A percentile compares a stretch with the other conserved stretches of the same genome.
Evolutionary conservation across 176 grass and related monocot genomes (phyloP).

Genomic region (Musa schizocarpa): DNA sequence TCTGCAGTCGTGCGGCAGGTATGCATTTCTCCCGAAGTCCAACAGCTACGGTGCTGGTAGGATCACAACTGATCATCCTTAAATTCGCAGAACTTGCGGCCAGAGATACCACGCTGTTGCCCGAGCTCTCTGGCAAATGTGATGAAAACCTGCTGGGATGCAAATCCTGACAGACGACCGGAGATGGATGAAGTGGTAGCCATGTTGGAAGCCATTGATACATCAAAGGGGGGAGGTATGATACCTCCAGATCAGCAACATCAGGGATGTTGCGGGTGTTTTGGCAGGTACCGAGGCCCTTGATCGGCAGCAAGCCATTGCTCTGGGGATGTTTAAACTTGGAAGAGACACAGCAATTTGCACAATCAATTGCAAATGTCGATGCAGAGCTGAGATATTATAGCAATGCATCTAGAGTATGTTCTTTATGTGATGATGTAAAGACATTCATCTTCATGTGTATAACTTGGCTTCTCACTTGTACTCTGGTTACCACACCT

Average conservation of each 20-base stretch:
- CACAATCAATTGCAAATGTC: not conserved
- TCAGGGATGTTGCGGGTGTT: slow-evolving; percentile 70
- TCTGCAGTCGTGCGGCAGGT: too few relatives aligned
- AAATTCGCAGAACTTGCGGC: slow-evolving; percentile 75
- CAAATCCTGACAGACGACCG: slow-evolving; percentile 73
- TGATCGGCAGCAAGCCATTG: slow-evolving; percentile 18
- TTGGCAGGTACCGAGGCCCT: slow-evolving; percentile 58
- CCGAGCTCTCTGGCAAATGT: slow-evolving; percentile 72
- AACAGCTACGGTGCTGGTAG: too few relatives aligned
- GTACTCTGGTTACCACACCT: not conserved
- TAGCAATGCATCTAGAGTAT: slow-evolving; percentile 3
- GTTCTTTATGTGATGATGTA: not conserved
- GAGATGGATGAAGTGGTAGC: slow-evolving; percentile 88
- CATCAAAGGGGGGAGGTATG: slow-evolving; percentile 97
- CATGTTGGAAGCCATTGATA: slow-evolving; percentile 95
- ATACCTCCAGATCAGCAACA: slow-evolving; percentile 52
- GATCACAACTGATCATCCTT: too few relatives aligned
- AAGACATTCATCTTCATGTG: slow-evolving; percentile 3
- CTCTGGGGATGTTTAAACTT: not conserved
- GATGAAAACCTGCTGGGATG: slow-evolving; percentile 98
- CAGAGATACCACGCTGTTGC: slow-evolving; percentile 94
- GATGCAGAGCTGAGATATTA: slow-evolving; percentile 9
- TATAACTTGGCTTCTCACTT: not conserved
- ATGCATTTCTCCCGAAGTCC: too few relatives aligned
- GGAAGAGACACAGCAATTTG: not conserved